phyloP scores from a whole-genome alignment of 192 early-diverging fungal genomes.

The Podila horticola region DNA sequence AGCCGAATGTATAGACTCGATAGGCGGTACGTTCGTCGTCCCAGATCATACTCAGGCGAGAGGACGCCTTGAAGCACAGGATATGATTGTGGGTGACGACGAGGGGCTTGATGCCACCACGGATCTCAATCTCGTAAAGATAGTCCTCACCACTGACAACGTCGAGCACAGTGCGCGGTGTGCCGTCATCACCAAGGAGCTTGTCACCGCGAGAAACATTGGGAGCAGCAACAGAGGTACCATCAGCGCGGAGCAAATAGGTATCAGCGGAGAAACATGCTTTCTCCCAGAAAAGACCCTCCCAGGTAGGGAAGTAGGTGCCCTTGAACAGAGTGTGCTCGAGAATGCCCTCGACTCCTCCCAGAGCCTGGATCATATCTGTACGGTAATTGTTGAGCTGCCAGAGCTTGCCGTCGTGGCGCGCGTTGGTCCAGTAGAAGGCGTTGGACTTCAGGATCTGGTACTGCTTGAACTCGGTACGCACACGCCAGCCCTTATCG shows the following conservation, averaged over 20 bases:
- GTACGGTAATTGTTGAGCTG: constrained; percentile 98
- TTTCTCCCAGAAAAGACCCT: constrained; percentile 98
- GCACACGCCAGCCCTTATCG: constrained; percentile 98
- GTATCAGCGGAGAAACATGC: constrained; percentile 60
- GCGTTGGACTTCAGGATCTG: constrained; percentile 96
- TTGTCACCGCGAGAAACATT: constrained; percentile 51
- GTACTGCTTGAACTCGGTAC: constrained; percentile 98
- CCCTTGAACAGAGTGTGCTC: constrained; percentile 99
- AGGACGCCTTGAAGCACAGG: constrained; percentile 41
- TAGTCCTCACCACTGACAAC: constrained; percentile 43
- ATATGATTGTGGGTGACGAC: constrained; percentile 51
- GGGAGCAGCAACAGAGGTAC: constrained; percentile 35
- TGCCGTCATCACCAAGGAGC: constrained; percentile 61
- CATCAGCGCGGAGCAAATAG: constrained; percentile 45
- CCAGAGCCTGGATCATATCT: constrained; percentile 99
- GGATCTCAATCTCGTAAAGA: constrained; percentile 30
- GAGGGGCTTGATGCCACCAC: constrained; percentile 20
- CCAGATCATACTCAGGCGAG: constrained; percentile 15
- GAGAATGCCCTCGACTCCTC: constrained; percentile 98
- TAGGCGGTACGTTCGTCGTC: constrained; percentile 3
- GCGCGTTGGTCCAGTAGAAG: constrained; percentile 91
- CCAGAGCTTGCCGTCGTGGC: constrained; percentile 92
- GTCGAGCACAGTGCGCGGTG: constrained; percentile 45
- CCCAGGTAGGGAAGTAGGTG: constrained; percentile 98
- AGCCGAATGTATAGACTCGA: constrained; percentile 4